Evolutionary conservation across 164 flowering plant species (phyloP), one percentile per base, ranked within the genome.

Genomic region (Aristolochia californica): DNA sequence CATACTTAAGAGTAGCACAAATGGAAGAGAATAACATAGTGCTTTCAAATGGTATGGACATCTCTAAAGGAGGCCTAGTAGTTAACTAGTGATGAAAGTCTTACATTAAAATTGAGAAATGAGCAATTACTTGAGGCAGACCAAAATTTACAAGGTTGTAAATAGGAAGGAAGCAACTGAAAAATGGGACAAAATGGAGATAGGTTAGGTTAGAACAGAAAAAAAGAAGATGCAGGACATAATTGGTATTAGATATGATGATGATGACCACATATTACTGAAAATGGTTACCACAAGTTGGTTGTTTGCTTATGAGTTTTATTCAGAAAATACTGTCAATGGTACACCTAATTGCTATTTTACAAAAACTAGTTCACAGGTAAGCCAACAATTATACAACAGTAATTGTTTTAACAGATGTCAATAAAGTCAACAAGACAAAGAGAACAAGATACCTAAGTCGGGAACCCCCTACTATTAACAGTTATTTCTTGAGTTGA

Each of bases 381-480:
- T 34, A 34, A 16, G 11, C 5, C 4, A 23, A 23, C 3, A 50
- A 21, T 1, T 21, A 22, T 10, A 50, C 23, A 1, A 2, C 16
- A 50, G 15, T 1, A 22, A 50, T 11, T 22, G 15, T 50, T 22
- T 50, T 23, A 34, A 4, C 10, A 34, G 40, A 34, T 5, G 54
- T 23, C 54, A 22, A 50, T 22, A 14, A 12, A 18, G 16, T 12
- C 28, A 50, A 50, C 15, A 50, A 2, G 22, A 13, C 54, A 50
- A 20, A 14, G 21, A 8, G 15, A 50, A 50, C 15, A n/a, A 22
- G 15, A 22, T 50, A 90, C 97, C 91, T 82, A 80, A 24, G 45
- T 48, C 53, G 49, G 69, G 60, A 85, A 72, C 38, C 49, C 75
- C 28, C 68, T 60, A 53, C 75, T 78, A 44, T 72, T 82, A 59